These are phyloP conservation scores for Begonia peltatifolia DNA, from an alignment of 306 rosid species.

Conservation along the genomic window DNA sequence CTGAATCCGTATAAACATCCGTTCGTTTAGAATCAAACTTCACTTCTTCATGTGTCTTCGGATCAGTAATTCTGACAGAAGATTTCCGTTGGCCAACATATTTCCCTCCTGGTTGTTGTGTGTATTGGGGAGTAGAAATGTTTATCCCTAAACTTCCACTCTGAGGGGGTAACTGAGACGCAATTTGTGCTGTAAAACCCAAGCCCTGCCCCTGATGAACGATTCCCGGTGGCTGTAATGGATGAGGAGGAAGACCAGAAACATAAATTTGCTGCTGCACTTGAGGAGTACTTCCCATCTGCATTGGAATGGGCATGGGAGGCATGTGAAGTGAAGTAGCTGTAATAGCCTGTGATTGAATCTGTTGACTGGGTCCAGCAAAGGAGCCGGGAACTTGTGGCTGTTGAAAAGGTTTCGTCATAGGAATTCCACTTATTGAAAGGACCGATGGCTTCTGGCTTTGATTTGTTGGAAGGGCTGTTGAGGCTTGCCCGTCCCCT, in stretches of 20 bases:
- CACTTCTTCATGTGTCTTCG: constrained; percentile 83
- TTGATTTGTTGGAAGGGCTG: constrained; percentile 28
- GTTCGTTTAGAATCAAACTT: constrained; percentile 54
- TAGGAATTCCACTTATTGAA: constrained; percentile 56
- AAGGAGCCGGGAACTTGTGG: constrained; percentile 54
- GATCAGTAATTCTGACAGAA: constrained; percentile 82
- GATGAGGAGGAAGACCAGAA: constrained; percentile 60
- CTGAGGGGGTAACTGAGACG: constrained; percentile 55
- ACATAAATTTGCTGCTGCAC: constrained; percentile 63
- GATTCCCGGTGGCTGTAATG: constrained; percentile 54
- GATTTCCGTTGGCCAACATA: constrained; percentile 57
- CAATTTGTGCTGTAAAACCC: constrained; percentile 54
- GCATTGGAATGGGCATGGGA: constrained; percentile 34
- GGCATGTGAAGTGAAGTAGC: constrained; percentile 58
- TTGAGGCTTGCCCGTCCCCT: constrained; percentile 37
- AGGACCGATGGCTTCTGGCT: constrained; percentile 50
- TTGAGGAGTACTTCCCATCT: constrained; percentile 66
- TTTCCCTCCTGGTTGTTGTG: constrained; percentile 76
- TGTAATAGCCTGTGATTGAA: constrained; percentile 67
- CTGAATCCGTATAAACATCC: constrained; percentile 50
- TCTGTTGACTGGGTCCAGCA: constrained; percentile 66
- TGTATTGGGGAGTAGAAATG: constrained; percentile 31
- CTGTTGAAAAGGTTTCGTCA: constrained; percentile 52
- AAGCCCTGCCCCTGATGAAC: constrained; percentile 61
- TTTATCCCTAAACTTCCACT: constrained; percentile 43